Conservation (phyloP, 1,284 basidiomycete genomes). For the Trichosporon sp. region DNA sequence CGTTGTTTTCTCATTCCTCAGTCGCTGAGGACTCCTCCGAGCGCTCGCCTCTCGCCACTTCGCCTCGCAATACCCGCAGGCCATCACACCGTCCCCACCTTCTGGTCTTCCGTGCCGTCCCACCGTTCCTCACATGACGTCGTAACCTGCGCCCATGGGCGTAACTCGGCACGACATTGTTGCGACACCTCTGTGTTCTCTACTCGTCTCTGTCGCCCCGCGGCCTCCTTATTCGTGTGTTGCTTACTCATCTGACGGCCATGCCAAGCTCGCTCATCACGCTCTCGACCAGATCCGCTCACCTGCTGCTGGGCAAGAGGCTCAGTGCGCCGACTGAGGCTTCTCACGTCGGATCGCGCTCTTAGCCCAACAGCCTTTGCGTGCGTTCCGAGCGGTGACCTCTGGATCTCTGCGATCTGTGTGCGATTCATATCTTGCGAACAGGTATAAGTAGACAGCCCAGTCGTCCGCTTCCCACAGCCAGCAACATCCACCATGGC, state of each 20-base stretch:
- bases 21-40: background rate
- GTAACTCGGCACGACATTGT: background rate
- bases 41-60: background rate
- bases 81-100: background rate
- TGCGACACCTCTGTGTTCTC: background rate
- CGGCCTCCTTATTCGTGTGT: background rate
- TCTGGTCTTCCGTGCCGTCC: background rate
- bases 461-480: background rate
- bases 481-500: background rate
- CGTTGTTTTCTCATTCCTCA: background rate
- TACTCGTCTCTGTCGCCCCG: background rate
- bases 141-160: background rate
- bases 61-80: no score
- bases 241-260: background rate
- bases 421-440: background rate
- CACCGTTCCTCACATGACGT: background rate
- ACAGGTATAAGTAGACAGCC: background rate
- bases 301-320: no score
- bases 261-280: background rate
- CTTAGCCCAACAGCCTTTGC: background rate
- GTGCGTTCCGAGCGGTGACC: no score
- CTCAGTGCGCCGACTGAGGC: background rate
- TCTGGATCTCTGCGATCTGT: background rate
- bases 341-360: background rate
- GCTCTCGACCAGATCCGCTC: background rate